Evolutionary conservation across 441 rosid genomes (phyloP).

Genomic region (Pelargonium citronellum): DNA sequence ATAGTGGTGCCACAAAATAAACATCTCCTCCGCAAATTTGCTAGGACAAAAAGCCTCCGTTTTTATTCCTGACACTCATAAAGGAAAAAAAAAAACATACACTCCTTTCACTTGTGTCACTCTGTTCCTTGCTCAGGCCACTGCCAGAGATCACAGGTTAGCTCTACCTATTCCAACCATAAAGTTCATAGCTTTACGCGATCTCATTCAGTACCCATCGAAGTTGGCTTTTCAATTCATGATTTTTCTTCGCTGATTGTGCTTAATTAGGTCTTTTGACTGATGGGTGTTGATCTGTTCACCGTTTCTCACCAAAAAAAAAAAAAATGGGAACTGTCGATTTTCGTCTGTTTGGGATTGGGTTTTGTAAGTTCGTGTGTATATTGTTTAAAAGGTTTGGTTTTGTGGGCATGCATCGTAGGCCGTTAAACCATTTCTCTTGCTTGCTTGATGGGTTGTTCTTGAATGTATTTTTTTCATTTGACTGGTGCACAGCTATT

Average conservation of each 20-base stretch:
- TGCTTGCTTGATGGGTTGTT: background rate
- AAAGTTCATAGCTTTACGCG: background rate
- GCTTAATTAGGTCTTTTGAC: background rate
- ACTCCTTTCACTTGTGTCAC: background rate
- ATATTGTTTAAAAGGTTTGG: background rate
- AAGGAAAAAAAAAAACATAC: no score
- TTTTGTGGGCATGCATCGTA: background rate
- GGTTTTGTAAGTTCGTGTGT: background rate
- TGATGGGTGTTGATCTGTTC: background rate
- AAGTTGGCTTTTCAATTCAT: no score
- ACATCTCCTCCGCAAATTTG: background rate
- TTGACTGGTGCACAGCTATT: background rate
- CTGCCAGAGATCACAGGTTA: background rate
- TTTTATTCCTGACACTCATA: background rate
- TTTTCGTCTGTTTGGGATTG: background rate
- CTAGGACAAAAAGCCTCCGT: background rate
- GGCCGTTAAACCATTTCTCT: background rate
- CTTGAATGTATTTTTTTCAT: background rate
- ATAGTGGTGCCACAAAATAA: background rate
- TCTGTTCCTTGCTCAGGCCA: no score
- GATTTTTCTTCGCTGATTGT: background rate
- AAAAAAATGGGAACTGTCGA: background rate
- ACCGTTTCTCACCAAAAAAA: background rate
- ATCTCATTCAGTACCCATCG: background rate
- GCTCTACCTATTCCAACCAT: background rate